Base-by-base conservation (phyloP, 2,329 filamentous ascomycete genomes). In the Cytospora piceae region DNA sequence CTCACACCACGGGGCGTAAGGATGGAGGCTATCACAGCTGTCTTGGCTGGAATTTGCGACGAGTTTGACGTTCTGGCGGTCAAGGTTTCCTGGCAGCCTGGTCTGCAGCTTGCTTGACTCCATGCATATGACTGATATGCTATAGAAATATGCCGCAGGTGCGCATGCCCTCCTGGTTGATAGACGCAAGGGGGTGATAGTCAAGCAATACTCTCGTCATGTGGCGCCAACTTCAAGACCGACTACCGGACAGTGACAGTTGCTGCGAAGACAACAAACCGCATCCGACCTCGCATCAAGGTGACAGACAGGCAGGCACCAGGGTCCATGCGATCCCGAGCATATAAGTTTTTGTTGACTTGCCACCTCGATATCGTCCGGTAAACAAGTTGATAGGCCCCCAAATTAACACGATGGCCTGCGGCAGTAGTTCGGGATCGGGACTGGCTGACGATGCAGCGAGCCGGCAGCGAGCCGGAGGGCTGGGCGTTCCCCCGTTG, bases 11-110 rank as follows among this genome's bases (percentile, higher is more conserved):
- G 53, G 61, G 31, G 59, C 53, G 32, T 62, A 46, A 58, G 24
- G 42, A 63, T 60, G 39, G 60, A 56, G 52, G 52, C 60, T 51
- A 32, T 62, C 60, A 56, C 61, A 52, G 54, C 54, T 62, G 29
- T 12, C 58, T 56, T 62, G 58, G 42, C 53, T 42, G 46, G 17
- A 29, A 61, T 51, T 51, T 57, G 51, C 53, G 52, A 66, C 46
- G 31, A 34, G 37, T 64, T 65, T 61, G 61, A 57, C 49, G n/a
- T 65, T 64, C 22, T 66, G 52, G 54, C 64, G 55, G 64, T 66
- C 64, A 66, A 39, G 56, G 54, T 63, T 42, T 58, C 34, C 34
- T 66, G 64, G 54, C 60, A n/a, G n/a, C n/a, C n/a, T n/a, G n/a
- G n/a, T n/a, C 56, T 60, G 24, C 24, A 24, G 17, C 52, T 53